Base-by-base conservation (phyloP, 805 yeast genomes). In the Nakazawaea ambrosiae region DNA sequence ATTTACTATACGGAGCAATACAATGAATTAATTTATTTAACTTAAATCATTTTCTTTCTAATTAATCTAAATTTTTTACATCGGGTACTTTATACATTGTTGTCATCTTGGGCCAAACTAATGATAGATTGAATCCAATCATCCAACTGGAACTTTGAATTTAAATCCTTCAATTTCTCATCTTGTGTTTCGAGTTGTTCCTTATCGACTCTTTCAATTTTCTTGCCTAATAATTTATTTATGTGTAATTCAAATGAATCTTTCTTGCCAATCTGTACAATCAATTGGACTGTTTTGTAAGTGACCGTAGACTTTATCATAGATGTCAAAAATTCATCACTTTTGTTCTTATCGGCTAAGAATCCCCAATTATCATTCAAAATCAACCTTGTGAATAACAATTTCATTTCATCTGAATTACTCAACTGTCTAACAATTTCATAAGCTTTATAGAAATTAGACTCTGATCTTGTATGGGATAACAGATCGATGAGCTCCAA, bases 311-410 rank as follows among this genome's bases (percentile, higher is more conserved):
- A 59, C 30, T 57, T 63, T 3, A 70, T 53, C 36, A 55, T 59
- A 17, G 55, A 53, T 48, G 63, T 63, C 26, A 61, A 53, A 39
- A 49, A 61, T 27, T 68, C 72, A 34, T 67, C 73, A 2, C 68
- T 54, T 35, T 65, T 58, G 38, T 64, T 57, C 5, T 60, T 49
- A 24, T 54, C 42, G 5, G 56, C 51, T 11, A 74, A 54, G 15
- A 54, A 49, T 5, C 51, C 43, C 81, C 84, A 75, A 44, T 73
- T 65, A 45, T 80, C 82, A 43, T 47, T 55, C 33, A 61, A 57
- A 17, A 83, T 55, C 32, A 81, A 62, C 44, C 88, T 62, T 45
- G 73, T 65, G 87, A 89, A 82, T 0, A 79, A 20, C 45, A 40
- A 32, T 57, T 57, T 18, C 58, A 52, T 2, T 41, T 45, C 41